Conservation (phyloP, 2,329 filamentous ascomycete species). For the Aspergillus texensis region DNA sequence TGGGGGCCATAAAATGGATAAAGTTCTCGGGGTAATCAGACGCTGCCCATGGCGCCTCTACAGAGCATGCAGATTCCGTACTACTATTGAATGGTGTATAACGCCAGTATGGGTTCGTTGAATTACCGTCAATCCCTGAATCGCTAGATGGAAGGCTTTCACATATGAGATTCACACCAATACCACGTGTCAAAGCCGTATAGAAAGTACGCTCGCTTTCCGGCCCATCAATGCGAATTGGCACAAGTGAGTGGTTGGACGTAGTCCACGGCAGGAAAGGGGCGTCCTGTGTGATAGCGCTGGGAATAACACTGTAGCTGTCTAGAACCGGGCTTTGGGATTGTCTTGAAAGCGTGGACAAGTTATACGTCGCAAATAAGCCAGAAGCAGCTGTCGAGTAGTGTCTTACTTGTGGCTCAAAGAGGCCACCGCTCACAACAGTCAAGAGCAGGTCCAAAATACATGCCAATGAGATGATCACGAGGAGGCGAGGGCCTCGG, state of each 20-base stretch:
- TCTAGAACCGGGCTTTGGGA: neutral
- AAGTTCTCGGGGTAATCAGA: neutral
- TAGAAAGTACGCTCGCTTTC: neutral
- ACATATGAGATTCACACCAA: constrained; percentile 3
- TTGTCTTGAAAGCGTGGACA: neutral
- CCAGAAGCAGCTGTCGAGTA: neutral
- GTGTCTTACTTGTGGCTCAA: constrained; percentile 17
- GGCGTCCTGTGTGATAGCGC: neutral
- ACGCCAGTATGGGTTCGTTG: neutral
- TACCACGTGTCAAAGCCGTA: constrained; percentile 6
- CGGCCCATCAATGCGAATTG: neutral
- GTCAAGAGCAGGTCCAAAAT: constrained; percentile 18
- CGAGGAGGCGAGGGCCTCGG: neutral
- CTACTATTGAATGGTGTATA: neutral
- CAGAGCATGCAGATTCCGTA: neutral
- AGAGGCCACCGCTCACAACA: constrained; percentile 23
- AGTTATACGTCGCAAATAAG: neutral
- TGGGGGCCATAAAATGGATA: neutral
- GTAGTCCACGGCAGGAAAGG: constrained; percentile 1
- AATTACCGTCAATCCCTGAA: neutral
- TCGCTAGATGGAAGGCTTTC: neutral
- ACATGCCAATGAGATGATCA: constrained; percentile 14
- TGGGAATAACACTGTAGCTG: neutral
- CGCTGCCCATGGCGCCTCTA: neutral
- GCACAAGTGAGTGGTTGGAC: constrained; percentile 2